Conservation (phyloP, 139 green algal genomes). For the Chlorella sp. region DNA sequence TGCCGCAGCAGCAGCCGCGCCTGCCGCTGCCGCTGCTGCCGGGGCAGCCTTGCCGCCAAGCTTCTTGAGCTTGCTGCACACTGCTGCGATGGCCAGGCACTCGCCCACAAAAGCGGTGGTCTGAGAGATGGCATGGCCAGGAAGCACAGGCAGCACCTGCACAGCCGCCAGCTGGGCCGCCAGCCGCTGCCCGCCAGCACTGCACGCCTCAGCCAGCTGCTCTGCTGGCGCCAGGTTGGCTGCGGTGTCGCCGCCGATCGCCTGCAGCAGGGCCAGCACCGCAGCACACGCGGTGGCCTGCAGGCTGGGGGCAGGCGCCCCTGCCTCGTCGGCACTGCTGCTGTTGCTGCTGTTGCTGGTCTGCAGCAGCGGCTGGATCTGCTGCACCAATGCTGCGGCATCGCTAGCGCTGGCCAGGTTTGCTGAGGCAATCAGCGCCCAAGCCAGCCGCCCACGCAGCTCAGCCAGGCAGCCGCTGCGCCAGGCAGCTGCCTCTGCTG, state of each 20-base stretch:
- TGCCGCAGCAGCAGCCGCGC: neutral
- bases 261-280: conserved; percentile 20
- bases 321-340: neutral
- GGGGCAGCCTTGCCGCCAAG: neutral
- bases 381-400: neutral
- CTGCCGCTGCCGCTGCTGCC: neutral
- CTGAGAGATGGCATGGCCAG: neutral
- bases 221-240: neutral
- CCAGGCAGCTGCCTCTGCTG: conserved; percentile 23
- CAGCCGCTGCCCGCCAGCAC: neutral
- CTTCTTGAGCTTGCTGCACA: conserved; percentile 2
- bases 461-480: conserved; percentile 1
- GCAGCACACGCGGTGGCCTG: conserved; percentile 33
- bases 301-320: neutral
- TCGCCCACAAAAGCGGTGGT: neutral
- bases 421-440: conserved; percentile 42
- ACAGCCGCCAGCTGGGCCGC: neutral
- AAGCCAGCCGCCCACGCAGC: conserved; percentile 21
- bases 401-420: neutral
- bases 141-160: conserved; percentile 4
- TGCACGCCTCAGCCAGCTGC: conserved; percentile 6
- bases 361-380: neutral
- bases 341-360: neutral
- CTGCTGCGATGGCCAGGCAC: neutral
- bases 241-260: neutral